Evolutionary conservation across 2,329 filamentous ascomycete species (phyloP), one percentile per base, ranked within the genome.

Genomic region (Allantophomopsis cytisporea): DNA sequence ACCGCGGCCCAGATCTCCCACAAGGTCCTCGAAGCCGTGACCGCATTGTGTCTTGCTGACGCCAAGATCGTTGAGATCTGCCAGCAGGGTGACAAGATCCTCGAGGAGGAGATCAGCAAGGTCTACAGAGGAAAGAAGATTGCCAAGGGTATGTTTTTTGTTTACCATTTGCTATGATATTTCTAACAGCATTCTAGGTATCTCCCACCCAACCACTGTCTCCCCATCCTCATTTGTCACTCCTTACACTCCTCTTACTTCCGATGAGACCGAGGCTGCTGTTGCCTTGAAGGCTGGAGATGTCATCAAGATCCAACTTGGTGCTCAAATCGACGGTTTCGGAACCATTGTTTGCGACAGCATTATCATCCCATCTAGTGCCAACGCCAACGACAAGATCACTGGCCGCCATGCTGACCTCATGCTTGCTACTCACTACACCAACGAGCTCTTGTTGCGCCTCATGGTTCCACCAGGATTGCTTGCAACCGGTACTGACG

Each of bases 41-140:
- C 73, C 43, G 69, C 73, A 60, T 68, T 80, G 47, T 76, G 85
- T 59, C 71, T 83, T 45, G 82, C 89, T 47, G 89, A 86, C 53
- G 83, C 81, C 63, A 95, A 94, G 73, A 86, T 96, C 55, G 74
- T 96, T 53, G 80, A 86, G 54, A 76, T 98, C 63, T 98, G 91
- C 69, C 81, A 94, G 70, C 80, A 88, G 69, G 91, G 91, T 52
- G 91, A 98, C 68, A 82, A 88, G 72, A 73, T 98, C 45, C 73
- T 98, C 48, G 87, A 91, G 49, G 89, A 94, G 57, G 91, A 96
- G 65, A 73, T 94, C 41, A 65, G 75, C 58, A 96, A 96, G 72
- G 89, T 98, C 56, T 98, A 91, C 76, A 88, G 94, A 62, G 89
- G 88, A 64, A 96, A 96, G 74, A 96, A 95, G 71, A 80, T 95